Base-by-base conservation (phyloP, 2,329 filamentous ascomycete genomes). In the Neoarthrinium moseri region DNA sequence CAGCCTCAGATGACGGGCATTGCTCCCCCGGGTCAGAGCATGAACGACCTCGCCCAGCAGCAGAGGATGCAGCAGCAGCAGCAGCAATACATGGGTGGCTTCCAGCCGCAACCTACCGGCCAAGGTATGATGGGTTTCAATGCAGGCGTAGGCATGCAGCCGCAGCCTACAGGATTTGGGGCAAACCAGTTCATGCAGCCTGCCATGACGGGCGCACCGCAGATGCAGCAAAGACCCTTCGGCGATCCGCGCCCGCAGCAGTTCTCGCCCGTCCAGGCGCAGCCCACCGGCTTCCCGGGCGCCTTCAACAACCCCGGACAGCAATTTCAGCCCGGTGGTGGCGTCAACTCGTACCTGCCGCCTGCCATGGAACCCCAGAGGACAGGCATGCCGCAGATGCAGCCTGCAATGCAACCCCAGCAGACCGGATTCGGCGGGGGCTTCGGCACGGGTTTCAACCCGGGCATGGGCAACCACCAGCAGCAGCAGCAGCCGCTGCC, bases 1-100 rank as follows among this genome's bases (percentile, higher is more conserved):
- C 86, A 91, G 62, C 84, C 90, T 43, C 92, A 96, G 62, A 80
- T 91, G 66, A 96, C 94, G 5, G 91, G 92, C 7, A 75, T 89
- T 46, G 86, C 87, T 22, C 81, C 86, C 23, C 79, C 81, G 3
- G 89, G 90, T 11, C 88, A 92, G 65, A 92, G 85, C 63, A 64
- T 95, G 55, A 78, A 83, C 56, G 89, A 92, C 36, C 71, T 94
- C 35, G 81, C 71, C 47, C 84, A 88, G 59, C 77, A 80, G 51
- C 78, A 83, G 39, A 65, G 85, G 51, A 84, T 86, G 61, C 81
- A 84, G 56, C 80, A 78, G 23, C 37, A 43, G 30, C 84, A 86
- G 62, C 81, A 83, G 56, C 77, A 81, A 52, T 80, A 78, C 43
- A 61, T 65, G 55, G 53, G 56, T n/a, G 56, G 52, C 15, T 66